A percentile compares a stretch with the other conserved stretches of the same genome.
Evolutionary conservation across 2,329 filamentous ascomycete species (phyloP).

Genomic region (Cladobotryum mycophilum): DNA sequence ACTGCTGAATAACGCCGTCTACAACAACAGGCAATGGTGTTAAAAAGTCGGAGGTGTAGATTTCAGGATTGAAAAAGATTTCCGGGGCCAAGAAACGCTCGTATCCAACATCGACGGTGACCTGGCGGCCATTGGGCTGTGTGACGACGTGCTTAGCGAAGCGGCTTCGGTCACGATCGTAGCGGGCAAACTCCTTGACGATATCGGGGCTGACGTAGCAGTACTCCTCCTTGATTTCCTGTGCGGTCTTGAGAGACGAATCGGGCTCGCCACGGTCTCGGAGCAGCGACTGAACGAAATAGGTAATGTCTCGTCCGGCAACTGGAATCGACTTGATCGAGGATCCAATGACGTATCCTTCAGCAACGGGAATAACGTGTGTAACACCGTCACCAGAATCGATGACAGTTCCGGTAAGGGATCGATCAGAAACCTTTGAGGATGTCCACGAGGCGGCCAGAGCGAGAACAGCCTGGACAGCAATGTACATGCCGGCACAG

Average conservation of each 20-base stretch:
- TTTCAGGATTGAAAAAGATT: constrained; percentile 99
- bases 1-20: constrained; percentile 93
- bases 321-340: constrained; percentile 99
- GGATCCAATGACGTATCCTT: constrained; percentile 97
- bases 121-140: constrained; percentile 77
- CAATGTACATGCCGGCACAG: constrained; percentile 97
- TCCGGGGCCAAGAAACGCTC: constrained; percentile 97
- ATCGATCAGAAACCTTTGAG: constrained; percentile 93
- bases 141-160: constrained; percentile 87
- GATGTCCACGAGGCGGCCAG: constrained; percentile 98
- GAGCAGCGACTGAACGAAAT: constrained; percentile 94
- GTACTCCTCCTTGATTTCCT: constrained; percentile 97
- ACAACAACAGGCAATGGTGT: constrained; percentile 92
- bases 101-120: constrained; percentile 89
- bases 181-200: constrained; percentile 94
- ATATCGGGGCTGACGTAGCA: constrained; percentile 99
- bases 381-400: constrained; percentile 98
- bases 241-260: constrained; percentile 92
- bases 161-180: constrained; percentile 84
- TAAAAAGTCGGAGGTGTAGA: constrained; percentile 97
- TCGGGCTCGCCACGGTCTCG: constrained; percentile 95
- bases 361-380: constrained; percentile 96
- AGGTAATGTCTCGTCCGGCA: constrained; percentile 95
- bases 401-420: constrained; percentile 93
- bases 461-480: constrained; percentile 93